Evolutionary conservation across 225 moss, liverwort and hornwort species (phyloP), one percentile per base, ranked within the genome.

Genomic region (Sphagnum contortum): DNA sequence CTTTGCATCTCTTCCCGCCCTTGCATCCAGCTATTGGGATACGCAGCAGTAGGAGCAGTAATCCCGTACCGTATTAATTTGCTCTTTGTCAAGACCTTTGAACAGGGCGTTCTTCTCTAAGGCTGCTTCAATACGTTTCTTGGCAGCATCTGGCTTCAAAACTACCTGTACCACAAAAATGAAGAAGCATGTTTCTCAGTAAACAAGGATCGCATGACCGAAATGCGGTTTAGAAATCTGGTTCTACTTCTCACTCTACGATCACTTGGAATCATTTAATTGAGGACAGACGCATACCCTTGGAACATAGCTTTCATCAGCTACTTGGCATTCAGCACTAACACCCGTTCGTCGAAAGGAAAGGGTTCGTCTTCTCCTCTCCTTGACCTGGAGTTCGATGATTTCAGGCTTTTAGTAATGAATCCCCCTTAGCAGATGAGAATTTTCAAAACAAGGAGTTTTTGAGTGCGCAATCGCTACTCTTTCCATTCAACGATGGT

Each of bases 81-180:
- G 90, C 61, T 98, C 92, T 65, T 80, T 74, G 47, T 98, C 92
- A 57, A 92, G 80, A 65, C 86, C 88, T 74, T 89, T 93, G 44
- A 98, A 87, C 5, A 98, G 73, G 44, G 90, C 90, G 47, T 80
- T 93, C 52, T 86, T 90, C 4, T 75, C 64, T 48, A 93, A 85
- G 29, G 85, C 85, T 6, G 45, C 76, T 6, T 48, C 67, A 0
- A 98, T 93, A 9, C 89, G 76, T 48, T 55, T 77, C 10, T 70
- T 87, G 29, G 90, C 80, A 12, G 83, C 86, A 2, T 83, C 57
- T 13, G 81, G 80, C 62, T 98, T 98, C 0, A 77, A 72, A 29
- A 93, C 45, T 0, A 93, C 72, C 96, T 98, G 2, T 29, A 47
- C 55, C n/a, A 8, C 12, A 57, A 55, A 55, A 45, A 58, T 12